Evolutionary conservation across 2,329 filamentous ascomycete genomes (phyloP), one percentile per base, ranked within the genome.

Genomic region (Fusarium torulosum): DNA sequence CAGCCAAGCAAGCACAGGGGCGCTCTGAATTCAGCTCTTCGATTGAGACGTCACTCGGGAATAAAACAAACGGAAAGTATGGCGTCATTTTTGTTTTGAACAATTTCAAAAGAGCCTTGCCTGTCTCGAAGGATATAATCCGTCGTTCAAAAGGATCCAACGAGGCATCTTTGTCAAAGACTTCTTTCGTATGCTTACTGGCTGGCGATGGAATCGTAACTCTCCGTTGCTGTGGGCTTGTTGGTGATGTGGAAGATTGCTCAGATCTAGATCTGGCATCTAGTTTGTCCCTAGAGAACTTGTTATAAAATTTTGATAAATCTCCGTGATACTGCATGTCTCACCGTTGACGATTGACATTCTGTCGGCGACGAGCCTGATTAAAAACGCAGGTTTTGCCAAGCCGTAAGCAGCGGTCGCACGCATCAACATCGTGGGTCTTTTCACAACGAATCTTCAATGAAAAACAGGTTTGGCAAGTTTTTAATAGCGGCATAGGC

Each of bases 321-420:
- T 25, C 3, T 10, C 25, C 25, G 8, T 25, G 3, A 25, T 3
- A 25, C 7, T 25, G 25, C 25, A 25, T 25, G 25, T 25, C 25
- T 56, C 21, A 73, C 70, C 50, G 47, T n/a, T 63, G 57, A 0
- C 56, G 62, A 15, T 44, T 56, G 0, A 49, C 53, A n/a, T 66
- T 71, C 1, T 59, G 69, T 2, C 75, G 70, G 0, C 76, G 63
- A 13, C 75, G 63, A 7, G 76, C 69, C n/a, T 66, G 70, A 4
- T 72, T 68, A 31, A 77, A 78, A 6, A 76, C 49, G 35, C 76
- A 78, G 0, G 67, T 66, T 55, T 77, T 78, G 3, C 70, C 69
- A n/a, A 78, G 66, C 13, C 76, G 67, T 19, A 77, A 45, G 29
- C 75, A 78, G 7, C 76, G 68, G 47, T 78, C 76, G 56, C 75